phyloP scores from a whole-genome alignment of 305 asterid species.

The Striga hermonthica region DNA sequence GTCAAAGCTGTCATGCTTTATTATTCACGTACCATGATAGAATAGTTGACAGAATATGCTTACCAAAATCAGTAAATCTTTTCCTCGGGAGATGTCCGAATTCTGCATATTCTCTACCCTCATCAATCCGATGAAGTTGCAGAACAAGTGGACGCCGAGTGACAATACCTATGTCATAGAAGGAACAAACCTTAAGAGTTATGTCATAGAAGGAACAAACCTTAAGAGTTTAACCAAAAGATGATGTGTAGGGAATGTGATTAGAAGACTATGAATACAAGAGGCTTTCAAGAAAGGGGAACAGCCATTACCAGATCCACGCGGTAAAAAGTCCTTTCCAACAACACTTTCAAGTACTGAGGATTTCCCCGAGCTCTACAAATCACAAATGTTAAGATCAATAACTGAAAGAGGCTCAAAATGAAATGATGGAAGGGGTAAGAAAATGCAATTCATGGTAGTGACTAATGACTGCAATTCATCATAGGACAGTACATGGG shows the following conservation, averaged over 20 bases:
- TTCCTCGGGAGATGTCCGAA: slow-evolving; percentile 74
- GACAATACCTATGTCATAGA: slow-evolving; percentile 55
- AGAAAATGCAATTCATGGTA: slow-evolving; percentile 10
- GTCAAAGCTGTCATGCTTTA: not conserved
- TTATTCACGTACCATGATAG: slow-evolving; percentile 5
- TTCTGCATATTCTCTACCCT: slow-evolving; percentile 79
- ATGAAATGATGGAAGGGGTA: slow-evolving; percentile 13
- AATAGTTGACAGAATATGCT: slow-evolving; percentile 20
- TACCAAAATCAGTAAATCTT: slow-evolving; percentile 68
- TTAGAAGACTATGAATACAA: slow-evolving; percentile 1
- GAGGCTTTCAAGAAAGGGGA: not conserved
- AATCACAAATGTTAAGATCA: slow-evolving; percentile 29
- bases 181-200: slow-evolving; percentile 26
- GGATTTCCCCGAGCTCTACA: slow-evolving; percentile 88
- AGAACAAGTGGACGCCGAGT: slow-evolving; percentile 77
- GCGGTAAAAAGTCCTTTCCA: slow-evolving; percentile 89
- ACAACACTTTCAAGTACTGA: slow-evolving; percentile 93
- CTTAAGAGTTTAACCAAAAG: slow-evolving; percentile 25
- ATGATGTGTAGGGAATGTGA: slow-evolving; percentile 7
- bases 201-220: slow-evolving; percentile 27
- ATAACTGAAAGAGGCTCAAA: slow-evolving; percentile 19
- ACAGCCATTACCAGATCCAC: slow-evolving; percentile 74
- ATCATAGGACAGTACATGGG: slow-evolving; percentile 5
- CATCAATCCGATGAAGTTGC: slow-evolving; percentile 74
- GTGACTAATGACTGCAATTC: not conserved